Evolutionary conservation across 2,329 filamentous ascomycete species (phyloP).

Genomic region (Calonectria honghensis): DNA sequence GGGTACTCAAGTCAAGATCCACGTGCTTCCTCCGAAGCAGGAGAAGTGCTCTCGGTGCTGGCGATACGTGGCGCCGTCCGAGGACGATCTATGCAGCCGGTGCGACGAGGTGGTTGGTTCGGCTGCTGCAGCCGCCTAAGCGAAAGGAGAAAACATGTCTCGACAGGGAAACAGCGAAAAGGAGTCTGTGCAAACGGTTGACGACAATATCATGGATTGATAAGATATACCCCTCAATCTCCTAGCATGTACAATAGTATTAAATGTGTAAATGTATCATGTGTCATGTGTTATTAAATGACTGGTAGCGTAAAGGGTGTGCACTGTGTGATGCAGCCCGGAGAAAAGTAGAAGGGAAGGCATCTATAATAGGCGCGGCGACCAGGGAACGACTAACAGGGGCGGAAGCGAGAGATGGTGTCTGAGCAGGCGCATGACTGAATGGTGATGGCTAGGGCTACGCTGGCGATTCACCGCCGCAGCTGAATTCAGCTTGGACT

Average conservation of each 20-base stretch:
- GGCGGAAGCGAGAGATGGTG: constrained; percentile 11
- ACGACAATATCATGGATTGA: constrained; percentile 11
- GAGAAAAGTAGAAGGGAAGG: not conserved
- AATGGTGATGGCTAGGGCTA: not conserved
- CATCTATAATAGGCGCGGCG: constrained; percentile 6
- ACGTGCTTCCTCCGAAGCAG: constrained; percentile 69
- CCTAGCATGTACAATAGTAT: constrained; percentile 24
- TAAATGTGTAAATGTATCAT: constrained; percentile 16
- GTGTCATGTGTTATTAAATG: not conserved
- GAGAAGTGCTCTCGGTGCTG: constrained; percentile 93
- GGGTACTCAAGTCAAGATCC: constrained; percentile 61
- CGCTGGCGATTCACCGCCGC: constrained; percentile 5
- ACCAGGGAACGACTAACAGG: not conserved
- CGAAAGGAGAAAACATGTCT: constrained; percentile 26
- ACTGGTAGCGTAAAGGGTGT: not conserved
- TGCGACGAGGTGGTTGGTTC: constrained; percentile 79
- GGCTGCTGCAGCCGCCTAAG: constrained; percentile 39
- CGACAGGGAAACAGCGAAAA: constrained; percentile 17
- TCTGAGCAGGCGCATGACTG: constrained; percentile 18
- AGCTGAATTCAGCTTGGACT: constrained; percentile 24
- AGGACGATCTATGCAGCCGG: constrained; percentile 81
- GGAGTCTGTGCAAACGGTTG: not conserved
- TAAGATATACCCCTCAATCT: constrained; percentile 34
- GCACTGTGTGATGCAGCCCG: not conserved
- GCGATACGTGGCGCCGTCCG: constrained; percentile 83